Conservation (phyloP, 176 grass and related monocot genomes). For the Carex parvula region DNA sequence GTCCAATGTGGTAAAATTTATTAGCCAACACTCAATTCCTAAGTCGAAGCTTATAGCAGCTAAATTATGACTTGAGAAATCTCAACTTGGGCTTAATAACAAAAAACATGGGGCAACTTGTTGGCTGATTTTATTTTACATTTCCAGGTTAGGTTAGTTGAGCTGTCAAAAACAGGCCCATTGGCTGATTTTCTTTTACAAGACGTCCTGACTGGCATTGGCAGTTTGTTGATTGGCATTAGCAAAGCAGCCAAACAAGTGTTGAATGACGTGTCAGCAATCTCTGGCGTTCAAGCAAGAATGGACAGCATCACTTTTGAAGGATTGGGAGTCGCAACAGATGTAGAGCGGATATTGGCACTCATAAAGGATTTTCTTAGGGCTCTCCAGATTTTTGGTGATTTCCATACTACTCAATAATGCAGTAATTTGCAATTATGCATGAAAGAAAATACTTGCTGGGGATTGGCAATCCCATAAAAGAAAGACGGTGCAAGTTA, state of each 20-base stretch:
- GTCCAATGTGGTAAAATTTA: neutral
- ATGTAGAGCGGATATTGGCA: slow-evolving; percentile 47
- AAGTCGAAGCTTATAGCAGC: slow-evolving; percentile 15
- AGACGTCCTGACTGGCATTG: slow-evolving; percentile 48
- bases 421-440: neutral
- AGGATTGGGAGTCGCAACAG: slow-evolving; percentile 43
- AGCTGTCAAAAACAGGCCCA: slow-evolving; percentile 61
- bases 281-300: slow-evolving; percentile 75
- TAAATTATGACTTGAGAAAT: neutral
- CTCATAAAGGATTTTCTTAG: slow-evolving; percentile 59
- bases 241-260: slow-evolving; percentile 55
- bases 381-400: slow-evolving; percentile 28
- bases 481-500: neutral
- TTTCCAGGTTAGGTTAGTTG: slow-evolving; percentile 80
- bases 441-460: neutral
- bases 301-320: slow-evolving; percentile 80
- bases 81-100: slow-evolving; percentile 10
- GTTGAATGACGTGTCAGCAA: slow-evolving; percentile 46
- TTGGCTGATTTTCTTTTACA: slow-evolving; percentile 18
- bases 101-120: neutral
- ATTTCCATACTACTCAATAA: neutral
- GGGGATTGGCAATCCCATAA: neutral
- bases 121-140: slow-evolving; percentile 29
- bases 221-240: slow-evolving; percentile 62
- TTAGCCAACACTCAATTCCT: neutral